Conservation (phyloP, 495 filamentous ascomycete genomes). For the Penicillium dipodomyicola region DNA sequence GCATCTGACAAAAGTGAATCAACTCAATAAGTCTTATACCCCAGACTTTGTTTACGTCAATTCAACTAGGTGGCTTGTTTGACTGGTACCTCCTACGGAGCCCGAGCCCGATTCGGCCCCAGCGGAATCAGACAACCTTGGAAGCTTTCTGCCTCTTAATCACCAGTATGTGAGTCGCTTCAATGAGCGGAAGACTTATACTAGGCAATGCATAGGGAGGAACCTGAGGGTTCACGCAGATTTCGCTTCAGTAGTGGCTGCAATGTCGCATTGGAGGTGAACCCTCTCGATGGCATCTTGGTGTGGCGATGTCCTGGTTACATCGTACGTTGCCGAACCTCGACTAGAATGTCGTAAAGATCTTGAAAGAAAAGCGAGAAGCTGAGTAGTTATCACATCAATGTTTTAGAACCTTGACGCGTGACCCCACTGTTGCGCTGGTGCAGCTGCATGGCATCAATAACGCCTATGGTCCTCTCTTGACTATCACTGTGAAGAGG, state of each 20-base stretch:
- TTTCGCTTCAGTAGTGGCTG: constrained; percentile 58
- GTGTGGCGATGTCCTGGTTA: constrained; percentile 76
- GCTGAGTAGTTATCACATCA: neutral
- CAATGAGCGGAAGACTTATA: constrained; percentile 43
- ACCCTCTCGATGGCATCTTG: constrained; percentile 66
- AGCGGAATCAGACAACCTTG: constrained; percentile 65
- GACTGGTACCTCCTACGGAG: constrained; percentile 75
- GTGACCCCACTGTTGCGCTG: constrained; percentile 51
- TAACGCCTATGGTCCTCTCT: constrained; percentile 62
- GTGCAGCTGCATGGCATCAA: constrained; percentile 64
- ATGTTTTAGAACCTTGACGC: too few relatives aligned
- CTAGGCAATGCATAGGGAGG: neutral
- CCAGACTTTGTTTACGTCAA: too few relatives aligned
- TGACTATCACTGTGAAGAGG: too few relatives aligned
- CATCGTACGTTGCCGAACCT: neutral
- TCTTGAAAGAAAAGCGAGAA: neutral
- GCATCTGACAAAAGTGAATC: neutral
- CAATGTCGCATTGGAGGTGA: constrained; percentile 57
- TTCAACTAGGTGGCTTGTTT: constrained; percentile 52
- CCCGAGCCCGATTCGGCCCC: constrained; percentile 80
- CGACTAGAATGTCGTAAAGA: neutral
- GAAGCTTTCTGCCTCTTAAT: constrained; percentile 55
- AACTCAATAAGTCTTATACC: too few relatives aligned
- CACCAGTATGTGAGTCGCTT: constrained; percentile 52
- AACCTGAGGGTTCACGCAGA: constrained; percentile 15